phyloP scores from a whole-genome alignment of 805 yeast species.

The Candida sonorensis region DNA sequence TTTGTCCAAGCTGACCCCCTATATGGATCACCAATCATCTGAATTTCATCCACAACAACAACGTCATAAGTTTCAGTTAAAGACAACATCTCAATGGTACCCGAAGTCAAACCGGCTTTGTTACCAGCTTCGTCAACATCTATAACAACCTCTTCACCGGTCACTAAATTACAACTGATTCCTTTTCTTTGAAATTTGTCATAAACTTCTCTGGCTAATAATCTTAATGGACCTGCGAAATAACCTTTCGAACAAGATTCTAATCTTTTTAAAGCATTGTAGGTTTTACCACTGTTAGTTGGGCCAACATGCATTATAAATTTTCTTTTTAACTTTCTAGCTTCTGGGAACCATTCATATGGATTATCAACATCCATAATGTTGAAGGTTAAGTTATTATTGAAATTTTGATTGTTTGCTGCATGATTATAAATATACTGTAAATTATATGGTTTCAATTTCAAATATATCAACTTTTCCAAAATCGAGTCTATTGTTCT shows the following conservation, averaged over 20 bases:
- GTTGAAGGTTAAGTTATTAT: constrained; percentile 27
- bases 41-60: constrained; percentile 92
- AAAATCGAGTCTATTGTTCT: constrained; percentile 16
- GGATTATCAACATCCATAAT: constrained; percentile 50
- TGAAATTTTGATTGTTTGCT: constrained; percentile 26
- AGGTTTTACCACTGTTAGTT: constrained; percentile 93
- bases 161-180: constrained; percentile 70
- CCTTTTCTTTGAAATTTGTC: constrained; percentile 68
- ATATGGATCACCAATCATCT: constrained; percentile 74
- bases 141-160: constrained; percentile 91
- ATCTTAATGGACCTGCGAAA: constrained; percentile 90
- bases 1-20: constrained; percentile 96
- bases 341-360: constrained; percentile 76
- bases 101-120: constrained; percentile 70
- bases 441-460: constrained; percentile 24
- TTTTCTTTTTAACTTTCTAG: constrained; percentile 71
- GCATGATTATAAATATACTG: constrained; percentile 23
- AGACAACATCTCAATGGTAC: constrained; percentile 94
- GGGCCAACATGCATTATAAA: constrained; percentile 96
- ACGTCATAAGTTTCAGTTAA: constrained; percentile 63
- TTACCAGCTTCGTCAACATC: constrained; percentile 64
- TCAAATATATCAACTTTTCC: constrained; percentile 23
- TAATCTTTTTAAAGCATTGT: constrained; percentile 66
- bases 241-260: constrained; percentile 66
- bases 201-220: constrained; percentile 86